These are phyloP conservation scores for Leishmania mexicana DNA, from an alignment of 208 protist genomes.

Conservation along the genomic window DNA sequence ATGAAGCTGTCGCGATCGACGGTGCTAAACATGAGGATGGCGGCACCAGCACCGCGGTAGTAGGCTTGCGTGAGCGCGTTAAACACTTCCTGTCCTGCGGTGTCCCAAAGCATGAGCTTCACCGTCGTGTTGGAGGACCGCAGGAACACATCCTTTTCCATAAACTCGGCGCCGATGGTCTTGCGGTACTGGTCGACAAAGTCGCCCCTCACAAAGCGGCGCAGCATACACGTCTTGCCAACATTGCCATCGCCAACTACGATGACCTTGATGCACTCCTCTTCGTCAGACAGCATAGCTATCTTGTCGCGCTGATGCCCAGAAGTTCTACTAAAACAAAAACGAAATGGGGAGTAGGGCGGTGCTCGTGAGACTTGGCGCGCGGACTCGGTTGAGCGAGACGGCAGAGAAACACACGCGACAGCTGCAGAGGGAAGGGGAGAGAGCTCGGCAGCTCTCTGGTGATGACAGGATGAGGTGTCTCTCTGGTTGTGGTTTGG, in stretches of 20 bases:
- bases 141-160: constrained; percentile 92
- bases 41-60: constrained; percentile 89
- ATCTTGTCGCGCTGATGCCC: neutral
- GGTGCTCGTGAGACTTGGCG: neutral
- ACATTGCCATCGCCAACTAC: constrained; percentile 95
- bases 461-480: neutral
- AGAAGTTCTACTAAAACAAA: neutral
- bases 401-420: neutral
- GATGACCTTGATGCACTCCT: constrained; percentile 94
- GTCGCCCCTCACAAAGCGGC: constrained; percentile 88
- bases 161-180: constrained; percentile 92
- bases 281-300: constrained; percentile 46
- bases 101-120: constrained; percentile 96
- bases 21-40: constrained; percentile 91
- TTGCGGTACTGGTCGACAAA: constrained; percentile 94
- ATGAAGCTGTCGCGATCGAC: constrained; percentile 90
- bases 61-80: constrained; percentile 93
- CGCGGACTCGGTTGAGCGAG: neutral
- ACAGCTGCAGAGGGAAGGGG: neutral
- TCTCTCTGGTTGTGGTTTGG: neutral
- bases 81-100: constrained; percentile 94
- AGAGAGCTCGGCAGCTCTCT: neutral
- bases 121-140: constrained; percentile 60
- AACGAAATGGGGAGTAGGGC: neutral
- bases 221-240: constrained; percentile 95